Conservation (phyloP, 2,329 filamentous ascomycete species). For the Moelleriella libera region DNA sequence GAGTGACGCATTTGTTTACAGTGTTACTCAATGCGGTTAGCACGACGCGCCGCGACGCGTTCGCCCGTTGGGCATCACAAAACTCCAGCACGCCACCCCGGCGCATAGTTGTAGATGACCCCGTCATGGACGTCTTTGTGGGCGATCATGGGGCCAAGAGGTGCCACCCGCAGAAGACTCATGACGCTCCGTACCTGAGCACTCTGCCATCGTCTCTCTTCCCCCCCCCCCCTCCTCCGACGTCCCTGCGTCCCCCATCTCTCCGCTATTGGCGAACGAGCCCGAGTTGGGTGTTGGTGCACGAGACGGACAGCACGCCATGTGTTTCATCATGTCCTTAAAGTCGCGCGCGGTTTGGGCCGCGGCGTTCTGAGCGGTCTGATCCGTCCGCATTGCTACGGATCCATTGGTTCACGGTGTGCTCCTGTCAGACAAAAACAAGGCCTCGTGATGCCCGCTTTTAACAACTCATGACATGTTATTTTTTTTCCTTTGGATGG, state of each 20-base stretch:
- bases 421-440: conserved; percentile 2
- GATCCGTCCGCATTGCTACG: not conserved
- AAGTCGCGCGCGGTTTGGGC: no score
- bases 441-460: not conserved
- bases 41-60: conserved; percentile 18
- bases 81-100: conserved; percentile 1
- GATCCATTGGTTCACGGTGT: conserved; percentile 2
- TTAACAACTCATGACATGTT: not conserved
- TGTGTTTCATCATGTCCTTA: no score
- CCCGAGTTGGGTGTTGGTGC: no score
- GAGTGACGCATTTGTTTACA: conserved; percentile 25
- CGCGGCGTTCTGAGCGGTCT: not conserved
- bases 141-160: not conserved
- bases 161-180: no score
- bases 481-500: not conserved
- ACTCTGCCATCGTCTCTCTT: no score
- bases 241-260: no score
- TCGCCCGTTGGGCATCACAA: conserved; percentile 9
- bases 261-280: no score
- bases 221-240: no score
- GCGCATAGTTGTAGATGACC: not conserved
- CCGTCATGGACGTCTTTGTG: not conserved
- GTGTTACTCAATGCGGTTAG: conserved; percentile 14
- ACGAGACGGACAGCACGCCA: no score
- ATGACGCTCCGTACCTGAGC: no score